phyloP scores from a whole-genome alignment of 805 yeast species.

The Saturnispora halmiae region DNA sequence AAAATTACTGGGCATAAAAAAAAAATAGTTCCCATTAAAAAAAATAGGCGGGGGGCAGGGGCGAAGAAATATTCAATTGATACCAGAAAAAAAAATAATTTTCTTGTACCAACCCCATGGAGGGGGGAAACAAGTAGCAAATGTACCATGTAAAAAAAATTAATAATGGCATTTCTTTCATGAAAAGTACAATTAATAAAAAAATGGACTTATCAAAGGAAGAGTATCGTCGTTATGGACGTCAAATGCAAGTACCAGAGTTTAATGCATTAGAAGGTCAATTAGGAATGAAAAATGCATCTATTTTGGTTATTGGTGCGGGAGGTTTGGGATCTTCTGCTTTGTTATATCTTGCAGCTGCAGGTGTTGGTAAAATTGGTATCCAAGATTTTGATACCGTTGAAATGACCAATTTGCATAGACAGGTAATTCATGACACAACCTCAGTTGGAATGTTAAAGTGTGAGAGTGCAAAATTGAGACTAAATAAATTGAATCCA shows the following conservation, averaged over 20 bases:
- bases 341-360: constrained; percentile 69
- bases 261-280: constrained; percentile 53
- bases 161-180: too few relatives aligned
- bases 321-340: constrained; percentile 98
- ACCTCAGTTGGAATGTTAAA: constrained; percentile 60
- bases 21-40: too few relatives aligned
- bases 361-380: constrained; percentile 81
- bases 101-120: too few relatives aligned
- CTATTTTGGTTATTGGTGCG: constrained; percentile 79
- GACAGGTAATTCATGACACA: constrained; percentile 77
- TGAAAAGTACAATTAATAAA: too few relatives aligned
- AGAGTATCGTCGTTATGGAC: constrained; percentile 79
- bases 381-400: constrained; percentile 83
- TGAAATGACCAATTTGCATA: constrained; percentile 75
- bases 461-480: constrained; percentile 66
- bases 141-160: too few relatives aligned
- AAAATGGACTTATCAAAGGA: constrained; percentile 27
- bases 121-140: too few relatives aligned
- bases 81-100: too few relatives aligned
- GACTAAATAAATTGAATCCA: constrained; percentile 55
- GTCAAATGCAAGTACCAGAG: constrained; percentile 90
- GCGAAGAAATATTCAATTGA: too few relatives aligned
- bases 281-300: constrained; percentile 43
- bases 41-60: too few relatives aligned
- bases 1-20: too few relatives aligned